These are phyloP conservation scores for Ogataea sp. DNA, from an alignment of 805 yeast species.

Conservation along the genomic window DNA sequence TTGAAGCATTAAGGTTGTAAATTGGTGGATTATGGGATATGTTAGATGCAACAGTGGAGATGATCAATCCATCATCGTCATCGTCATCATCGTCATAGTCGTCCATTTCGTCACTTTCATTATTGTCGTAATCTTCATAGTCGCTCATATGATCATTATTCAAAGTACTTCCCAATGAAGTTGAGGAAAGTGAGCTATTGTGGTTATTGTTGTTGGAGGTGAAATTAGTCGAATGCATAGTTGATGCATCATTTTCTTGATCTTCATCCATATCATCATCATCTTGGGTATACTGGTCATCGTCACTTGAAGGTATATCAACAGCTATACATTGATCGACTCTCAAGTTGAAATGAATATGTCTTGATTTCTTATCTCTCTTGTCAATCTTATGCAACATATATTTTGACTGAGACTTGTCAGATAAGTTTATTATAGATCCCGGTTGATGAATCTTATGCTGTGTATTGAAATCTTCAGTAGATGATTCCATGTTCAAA, in stretches of 20 bases:
- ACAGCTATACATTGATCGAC: conserved; percentile 92
- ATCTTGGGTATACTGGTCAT: conserved; percentile 19
- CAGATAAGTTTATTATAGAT: conserved; percentile 2
- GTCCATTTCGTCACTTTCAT: conserved; percentile 11
- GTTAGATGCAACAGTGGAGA: conserved; percentile 12
- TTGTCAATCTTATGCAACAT: conserved; percentile 2
- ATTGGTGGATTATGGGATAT: conserved; percentile 22
- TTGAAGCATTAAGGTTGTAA: conserved; percentile 8
- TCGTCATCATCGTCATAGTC: conserved; percentile 18
- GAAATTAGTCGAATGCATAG: too few relatives aligned
- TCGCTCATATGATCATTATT: background rate
- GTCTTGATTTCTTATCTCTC: conserved; percentile 39
- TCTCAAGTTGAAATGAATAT: conserved; percentile 86
- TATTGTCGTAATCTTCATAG: conserved; percentile 11
- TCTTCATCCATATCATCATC: conserved; percentile 7
- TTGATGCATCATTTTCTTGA: background rate
- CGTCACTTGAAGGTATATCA: conserved; percentile 21
- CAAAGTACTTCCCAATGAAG: too few relatives aligned
- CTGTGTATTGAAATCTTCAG: conserved; percentile 12
- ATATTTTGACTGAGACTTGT: too few relatives aligned
- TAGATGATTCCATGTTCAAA: too few relatives aligned
- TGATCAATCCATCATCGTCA: conserved; percentile 19
- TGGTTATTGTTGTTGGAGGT: too few relatives aligned
- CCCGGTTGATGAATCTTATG: conserved; percentile 3
- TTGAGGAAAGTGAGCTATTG: too few relatives aligned